Conservation (phyloP, 352 stramenopile species). For the Peronospora tabacina region DNA sequence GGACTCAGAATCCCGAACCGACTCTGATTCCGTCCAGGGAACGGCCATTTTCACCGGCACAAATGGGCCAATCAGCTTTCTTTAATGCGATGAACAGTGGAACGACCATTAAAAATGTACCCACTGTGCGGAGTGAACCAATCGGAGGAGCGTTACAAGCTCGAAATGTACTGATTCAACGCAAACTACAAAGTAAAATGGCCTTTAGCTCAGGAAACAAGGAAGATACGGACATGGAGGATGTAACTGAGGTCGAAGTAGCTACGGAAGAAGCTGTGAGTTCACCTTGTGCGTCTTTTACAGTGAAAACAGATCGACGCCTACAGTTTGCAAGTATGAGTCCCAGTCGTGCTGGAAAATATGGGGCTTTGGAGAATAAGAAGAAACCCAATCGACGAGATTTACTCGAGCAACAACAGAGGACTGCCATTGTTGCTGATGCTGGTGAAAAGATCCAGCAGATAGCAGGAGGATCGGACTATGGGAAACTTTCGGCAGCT, state of each 20-base stretch:
- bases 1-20: conserved; percentile 3
- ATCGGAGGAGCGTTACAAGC: conserved; percentile 34
- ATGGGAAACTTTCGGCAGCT: conserved; percentile 52
- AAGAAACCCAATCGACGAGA: conserved; percentile 29
- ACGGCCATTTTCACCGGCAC: conserved; percentile 26
- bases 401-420: conserved; percentile 26
- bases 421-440: conserved; percentile 1
- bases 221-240: conserved; percentile 30
- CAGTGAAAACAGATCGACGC: conserved; percentile 7
- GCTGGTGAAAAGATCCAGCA: conserved; percentile 2
- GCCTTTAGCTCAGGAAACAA: conserved; percentile 56
- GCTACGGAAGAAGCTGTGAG: conserved; percentile 20
- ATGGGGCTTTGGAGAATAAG: conserved; percentile 31
- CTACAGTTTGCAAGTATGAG: conserved; percentile 49
- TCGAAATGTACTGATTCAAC: conserved; percentile 63
- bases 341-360: conserved; percentile 41
- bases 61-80: conserved; percentile 38
- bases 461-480: conserved; percentile 27
- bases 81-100: conserved; percentile 34
- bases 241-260: conserved; percentile 12
- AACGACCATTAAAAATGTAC: conserved; percentile 13
- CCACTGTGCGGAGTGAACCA: conserved; percentile 9
- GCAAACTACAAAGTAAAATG: conserved; percentile 60
- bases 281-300: conserved; percentile 39
- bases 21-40: conserved; percentile 1